These are phyloP conservation scores for Mucor plumbeus DNA, from an alignment of 371 early-diverging fungal species.

Conservation along the genomic window DNA sequence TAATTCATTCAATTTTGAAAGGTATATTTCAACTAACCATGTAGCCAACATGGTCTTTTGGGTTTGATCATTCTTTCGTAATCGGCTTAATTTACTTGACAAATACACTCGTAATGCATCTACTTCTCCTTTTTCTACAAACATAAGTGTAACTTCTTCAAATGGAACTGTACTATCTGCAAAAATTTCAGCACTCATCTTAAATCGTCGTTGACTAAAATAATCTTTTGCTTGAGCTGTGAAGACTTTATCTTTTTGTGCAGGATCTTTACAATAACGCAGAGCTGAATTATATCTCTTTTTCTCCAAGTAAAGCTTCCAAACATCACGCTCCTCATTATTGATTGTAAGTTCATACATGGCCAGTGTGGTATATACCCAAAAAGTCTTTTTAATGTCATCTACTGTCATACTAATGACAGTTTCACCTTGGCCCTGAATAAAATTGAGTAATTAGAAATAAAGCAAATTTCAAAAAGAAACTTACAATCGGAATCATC, in stretches of 20 bases:
- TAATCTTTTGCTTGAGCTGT: constrained; percentile 87
- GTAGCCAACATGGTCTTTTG: constrained; percentile 84
- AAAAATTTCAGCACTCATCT: constrained; percentile 83
- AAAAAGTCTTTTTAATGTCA: constrained; percentile 79
- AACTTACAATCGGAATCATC: constrained; percentile 54
- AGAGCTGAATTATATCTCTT: constrained; percentile 78
- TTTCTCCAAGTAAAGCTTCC: constrained; percentile 84
- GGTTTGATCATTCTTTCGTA: constrained; percentile 68
- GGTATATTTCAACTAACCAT: constrained; percentile 89
- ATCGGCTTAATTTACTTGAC: constrained; percentile 65
- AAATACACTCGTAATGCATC: constrained; percentile 81
- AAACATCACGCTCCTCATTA: constrained; percentile 92
- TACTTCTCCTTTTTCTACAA: constrained; percentile 64
- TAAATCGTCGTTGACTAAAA: constrained; percentile 74
- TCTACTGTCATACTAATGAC: constrained; percentile 77
- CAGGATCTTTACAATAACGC: constrained; percentile 74
- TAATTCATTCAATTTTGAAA: constrained; percentile 74
- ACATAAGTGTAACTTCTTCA: constrained; percentile 86
- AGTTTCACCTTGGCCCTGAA: constrained; percentile 37
- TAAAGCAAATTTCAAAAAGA: background rate
- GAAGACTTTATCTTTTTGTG: constrained; percentile 77
- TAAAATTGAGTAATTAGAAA: background rate
- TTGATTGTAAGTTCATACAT: constrained; percentile 87
- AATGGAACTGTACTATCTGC: constrained; percentile 83
- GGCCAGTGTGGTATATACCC: constrained; percentile 81